Evolutionary conservation across 2,329 filamentous ascomycete genomes (phyloP).

Genomic region (Fusarium penzigii): DNA sequence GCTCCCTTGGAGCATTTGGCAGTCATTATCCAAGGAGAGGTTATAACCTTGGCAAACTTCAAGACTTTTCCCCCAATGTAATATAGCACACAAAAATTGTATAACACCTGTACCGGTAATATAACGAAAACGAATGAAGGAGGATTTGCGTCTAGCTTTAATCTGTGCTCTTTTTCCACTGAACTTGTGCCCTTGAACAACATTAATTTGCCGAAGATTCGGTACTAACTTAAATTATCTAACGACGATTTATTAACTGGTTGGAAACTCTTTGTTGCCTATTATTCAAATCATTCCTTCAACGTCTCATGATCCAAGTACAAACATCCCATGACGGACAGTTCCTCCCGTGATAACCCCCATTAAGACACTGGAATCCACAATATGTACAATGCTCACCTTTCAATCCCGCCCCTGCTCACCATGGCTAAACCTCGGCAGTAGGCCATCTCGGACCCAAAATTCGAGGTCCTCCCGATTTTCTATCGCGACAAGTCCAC

Average conservation of each 20-base stretch:
- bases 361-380: background rate
- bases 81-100: background rate
- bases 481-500: constrained; percentile 16
- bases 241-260: too few species aligned
- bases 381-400: background rate
- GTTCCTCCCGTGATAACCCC: background rate
- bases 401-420: constrained; percentile 1
- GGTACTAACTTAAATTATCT: too few species aligned
- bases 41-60: constrained; percentile 37
- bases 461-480: constrained; percentile 31
- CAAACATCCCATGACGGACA: background rate
- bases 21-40: constrained; percentile 49
- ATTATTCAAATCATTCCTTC: too few species aligned
- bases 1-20: constrained; percentile 75
- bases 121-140: background rate
- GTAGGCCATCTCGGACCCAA: constrained; percentile 11
- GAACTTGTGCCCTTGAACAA: too few species aligned
- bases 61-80: background rate
- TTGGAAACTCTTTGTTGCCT: too few species aligned
- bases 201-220: too few species aligned
- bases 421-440: constrained; percentile 35
- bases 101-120: background rate
- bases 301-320: too few species aligned
- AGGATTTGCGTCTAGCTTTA: too few species aligned
- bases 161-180: too few species aligned